phyloP scores from a whole-genome alignment of 306 rosid species.

The Leucaena leucocephala region DNA sequence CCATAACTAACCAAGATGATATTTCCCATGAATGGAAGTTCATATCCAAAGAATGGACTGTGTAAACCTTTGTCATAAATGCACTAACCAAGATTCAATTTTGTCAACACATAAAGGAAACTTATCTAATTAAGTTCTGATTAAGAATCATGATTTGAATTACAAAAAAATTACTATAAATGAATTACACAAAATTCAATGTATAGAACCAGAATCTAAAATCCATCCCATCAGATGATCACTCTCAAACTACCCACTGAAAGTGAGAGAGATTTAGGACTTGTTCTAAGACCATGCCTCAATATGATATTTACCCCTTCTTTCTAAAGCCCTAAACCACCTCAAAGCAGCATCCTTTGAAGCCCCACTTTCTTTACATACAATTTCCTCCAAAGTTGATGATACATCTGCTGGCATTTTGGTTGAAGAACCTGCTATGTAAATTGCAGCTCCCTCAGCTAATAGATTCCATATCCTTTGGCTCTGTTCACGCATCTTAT shows the following conservation, averaged over 20 bases:
- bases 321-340: slow-evolving; percentile 78
- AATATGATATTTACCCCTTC: slow-evolving; percentile 65
- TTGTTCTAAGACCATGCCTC: slow-evolving; percentile 77
- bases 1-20: no score
- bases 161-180: not conserved
- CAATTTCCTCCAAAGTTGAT: slow-evolving; percentile 72
- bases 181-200: not conserved
- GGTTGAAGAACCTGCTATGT: slow-evolving; percentile 90
- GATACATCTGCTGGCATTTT: slow-evolving; percentile 92
- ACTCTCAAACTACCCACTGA: not conserved
- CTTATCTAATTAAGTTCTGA: not conserved
- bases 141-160: not conserved
- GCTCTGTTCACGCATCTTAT: slow-evolving; percentile 79
- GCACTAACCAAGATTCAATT: not conserved
- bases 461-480: slow-evolving; percentile 67
- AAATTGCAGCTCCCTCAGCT: slow-evolving; percentile 74
- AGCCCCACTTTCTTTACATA: slow-evolving; percentile 62
- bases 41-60: not conserved
- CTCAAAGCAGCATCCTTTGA: slow-evolving; percentile 69
- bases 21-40: no score
- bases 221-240: slow-evolving; percentile 2
- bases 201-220: slow-evolving; percentile 7
- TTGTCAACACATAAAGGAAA: not conserved
- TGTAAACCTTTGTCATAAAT: not conserved
- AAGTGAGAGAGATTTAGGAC: not conserved